Conservation (phyloP, 768 basidiomycete species). For the Hypholoma fasciculare region DNA sequence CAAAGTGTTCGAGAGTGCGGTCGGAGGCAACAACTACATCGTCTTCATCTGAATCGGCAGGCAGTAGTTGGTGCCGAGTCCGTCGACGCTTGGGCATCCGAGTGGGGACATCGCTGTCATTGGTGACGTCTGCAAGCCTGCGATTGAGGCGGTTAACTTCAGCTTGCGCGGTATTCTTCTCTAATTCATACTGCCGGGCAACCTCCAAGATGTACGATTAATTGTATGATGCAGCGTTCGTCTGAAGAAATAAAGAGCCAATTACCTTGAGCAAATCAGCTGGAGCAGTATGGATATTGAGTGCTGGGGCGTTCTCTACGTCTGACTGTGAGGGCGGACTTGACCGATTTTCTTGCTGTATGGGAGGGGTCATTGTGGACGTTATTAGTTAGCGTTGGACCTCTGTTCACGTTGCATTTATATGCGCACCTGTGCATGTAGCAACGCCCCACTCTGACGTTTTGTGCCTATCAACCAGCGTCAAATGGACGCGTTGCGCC, state of each 20-base stretch:
- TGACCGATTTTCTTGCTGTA: no score
- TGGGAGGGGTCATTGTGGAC: no score
- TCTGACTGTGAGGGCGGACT: neutral
- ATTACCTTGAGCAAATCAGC: neutral
- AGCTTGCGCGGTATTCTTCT: constrained; percentile 9
- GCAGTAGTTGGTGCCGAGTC: neutral
- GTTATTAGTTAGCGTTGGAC: no score
- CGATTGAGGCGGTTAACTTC: constrained; percentile 10
- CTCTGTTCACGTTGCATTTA: no score
- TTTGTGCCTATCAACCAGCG: no score
- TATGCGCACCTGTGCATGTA: no score
- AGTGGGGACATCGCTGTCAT: neutral
- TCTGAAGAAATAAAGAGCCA: neutral
- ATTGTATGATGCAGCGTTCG: no score
- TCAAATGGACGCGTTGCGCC: no score
- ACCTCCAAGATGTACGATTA: constrained; percentile 7
- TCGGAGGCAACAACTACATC: neutral
- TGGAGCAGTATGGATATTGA: neutral
- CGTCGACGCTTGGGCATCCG: neutral
- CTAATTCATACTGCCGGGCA: constrained; percentile 12
- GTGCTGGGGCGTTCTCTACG: neutral
- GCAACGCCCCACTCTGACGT: no score
- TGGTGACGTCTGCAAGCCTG: constrained; percentile 12
- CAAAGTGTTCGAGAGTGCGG: constrained; percentile 6
- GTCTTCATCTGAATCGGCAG: neutral